Evolutionary conservation across 441 rosid species (phyloP).

Genomic region (Geranium incanum): DNA sequence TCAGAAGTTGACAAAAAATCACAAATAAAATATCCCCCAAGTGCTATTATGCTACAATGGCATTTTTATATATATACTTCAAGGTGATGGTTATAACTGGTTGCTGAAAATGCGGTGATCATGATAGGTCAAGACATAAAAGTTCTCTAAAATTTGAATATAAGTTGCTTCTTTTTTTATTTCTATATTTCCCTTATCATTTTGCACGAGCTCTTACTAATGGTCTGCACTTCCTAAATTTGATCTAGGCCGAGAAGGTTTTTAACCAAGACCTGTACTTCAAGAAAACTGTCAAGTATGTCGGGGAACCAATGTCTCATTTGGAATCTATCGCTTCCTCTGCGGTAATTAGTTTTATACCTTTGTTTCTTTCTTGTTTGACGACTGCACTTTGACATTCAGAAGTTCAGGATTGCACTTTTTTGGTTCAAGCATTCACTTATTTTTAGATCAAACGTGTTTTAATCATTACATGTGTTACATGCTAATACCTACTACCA

Average conservation of each 20-base stretch:
- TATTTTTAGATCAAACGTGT: neutral
- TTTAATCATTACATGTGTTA: conserved; percentile 17
- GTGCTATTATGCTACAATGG: neutral
- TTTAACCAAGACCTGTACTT: conserved; percentile 88
- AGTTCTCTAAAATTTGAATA: neutral
- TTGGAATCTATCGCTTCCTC: conserved; percentile 96
- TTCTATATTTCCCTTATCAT: neutral
- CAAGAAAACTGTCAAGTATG: conserved; percentile 85
- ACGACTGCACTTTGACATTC: neutral
- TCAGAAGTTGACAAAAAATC: neutral
- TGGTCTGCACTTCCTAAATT: neutral
- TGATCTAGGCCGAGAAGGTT: conserved; percentile 79
- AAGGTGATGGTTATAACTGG: neutral
- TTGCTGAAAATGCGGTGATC: neutral
- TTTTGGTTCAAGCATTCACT: neutral
- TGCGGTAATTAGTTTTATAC: conserved; percentile 49
- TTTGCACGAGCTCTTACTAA: neutral
- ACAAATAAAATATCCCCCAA: too few species aligned
- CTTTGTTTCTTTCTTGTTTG: neutral
- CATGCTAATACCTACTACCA: conserved; percentile 3
- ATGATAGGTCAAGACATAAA: too few species aligned
- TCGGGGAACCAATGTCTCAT: conserved; percentile 94
- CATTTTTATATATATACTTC: neutral
- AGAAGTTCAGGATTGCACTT: neutral
- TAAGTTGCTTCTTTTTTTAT: neutral